Conservation (phyloP, 2,329 filamentous ascomycete species). For the Arthrobotrys pseudoclavata region DNA sequence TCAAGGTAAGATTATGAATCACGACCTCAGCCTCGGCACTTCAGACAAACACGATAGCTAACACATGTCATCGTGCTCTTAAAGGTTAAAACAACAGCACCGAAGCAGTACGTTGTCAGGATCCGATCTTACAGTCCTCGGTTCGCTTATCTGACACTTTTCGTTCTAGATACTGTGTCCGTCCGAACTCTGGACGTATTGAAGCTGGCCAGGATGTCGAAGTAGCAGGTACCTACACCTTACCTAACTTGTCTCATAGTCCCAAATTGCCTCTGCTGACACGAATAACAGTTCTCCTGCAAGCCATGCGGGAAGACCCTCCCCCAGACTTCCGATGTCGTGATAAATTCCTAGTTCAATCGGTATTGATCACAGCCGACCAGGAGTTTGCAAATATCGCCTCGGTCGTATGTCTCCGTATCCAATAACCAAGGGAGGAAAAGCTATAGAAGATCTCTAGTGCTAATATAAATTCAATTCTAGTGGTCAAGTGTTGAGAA, state of each 20-base stretch:
- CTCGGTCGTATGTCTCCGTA: constrained; percentile 75
- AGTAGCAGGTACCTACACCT: constrained; percentile 80
- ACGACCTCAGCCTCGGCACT: constrained; percentile 13
- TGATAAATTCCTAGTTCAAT: constrained; percentile 98
- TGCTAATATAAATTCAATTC: constrained; percentile 45
- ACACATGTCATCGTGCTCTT: constrained; percentile 38
- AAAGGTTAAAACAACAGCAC: constrained; percentile 98
- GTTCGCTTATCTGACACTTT: constrained; percentile 61
- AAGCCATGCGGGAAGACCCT: constrained; percentile 97
- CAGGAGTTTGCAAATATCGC: constrained; percentile 86
- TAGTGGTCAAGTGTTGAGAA: constrained; percentile 83
- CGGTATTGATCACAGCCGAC: constrained; percentile 83
- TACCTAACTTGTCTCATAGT: background rate
- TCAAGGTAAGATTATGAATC: constrained; percentile 73
- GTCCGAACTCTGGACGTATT: constrained; percentile 96
- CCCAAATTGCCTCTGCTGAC: constrained; percentile 15
- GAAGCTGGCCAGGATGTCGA: constrained; percentile 90
- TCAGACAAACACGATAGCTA: constrained; percentile 37
- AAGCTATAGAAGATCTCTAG: background rate
- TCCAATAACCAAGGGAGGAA: constrained; percentile 36
- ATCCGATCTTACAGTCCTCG: constrained; percentile 59
- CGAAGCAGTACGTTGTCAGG: constrained; percentile 84
- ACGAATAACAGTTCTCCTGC: constrained; percentile 77
- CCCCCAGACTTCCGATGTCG: constrained; percentile 87
- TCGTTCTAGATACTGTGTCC: constrained; percentile 85